A percentile compares a stretch with the other conserved stretches of the same genome.
phyloP scores from a whole-genome alignment of 495 filamentous ascomycete species.

The Pyrenula aspistea region DNA sequence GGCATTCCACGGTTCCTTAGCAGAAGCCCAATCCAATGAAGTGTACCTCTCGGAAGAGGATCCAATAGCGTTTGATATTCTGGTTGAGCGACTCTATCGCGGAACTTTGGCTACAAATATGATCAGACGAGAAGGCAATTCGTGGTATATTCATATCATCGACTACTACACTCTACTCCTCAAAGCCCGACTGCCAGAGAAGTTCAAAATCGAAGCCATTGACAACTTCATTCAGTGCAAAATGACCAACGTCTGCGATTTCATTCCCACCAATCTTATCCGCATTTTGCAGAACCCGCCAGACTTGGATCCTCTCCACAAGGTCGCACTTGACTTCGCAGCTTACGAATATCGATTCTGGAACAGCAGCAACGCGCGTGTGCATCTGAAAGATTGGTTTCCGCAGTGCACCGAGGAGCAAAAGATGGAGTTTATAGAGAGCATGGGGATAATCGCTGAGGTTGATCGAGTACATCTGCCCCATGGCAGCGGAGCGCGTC shows the following conservation, averaged over 20 bases:
- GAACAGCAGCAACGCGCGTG: background rate
- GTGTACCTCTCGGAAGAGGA: background rate
- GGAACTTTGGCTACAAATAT: too few species aligned
- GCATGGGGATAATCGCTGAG: background rate
- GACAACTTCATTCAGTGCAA: background rate
- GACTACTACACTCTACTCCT: background rate
- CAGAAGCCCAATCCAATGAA: background rate
- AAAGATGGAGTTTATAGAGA: background rate
- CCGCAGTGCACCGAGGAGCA: background rate
- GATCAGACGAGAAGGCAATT: too few species aligned
- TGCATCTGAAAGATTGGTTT: background rate
- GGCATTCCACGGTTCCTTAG: background rate
- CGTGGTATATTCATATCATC: too few species aligned
- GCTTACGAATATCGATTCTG: background rate
- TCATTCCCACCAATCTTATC: background rate
- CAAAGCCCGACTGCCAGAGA: background rate
- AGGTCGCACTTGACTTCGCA: background rate
- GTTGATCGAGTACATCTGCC: background rate
- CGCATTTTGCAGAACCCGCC: background rate
- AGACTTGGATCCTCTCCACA: background rate
- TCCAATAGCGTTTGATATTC: background rate
- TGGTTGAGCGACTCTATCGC: background rate
- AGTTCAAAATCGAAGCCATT: background rate
- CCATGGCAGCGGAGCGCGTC: background rate
- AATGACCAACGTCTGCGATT: background rate